A percentile compares a stretch with the other conserved stretches of the same genome.
phyloP scores from a whole-genome alignment of 257 asterid genomes.

The Plantago elongata region DNA sequence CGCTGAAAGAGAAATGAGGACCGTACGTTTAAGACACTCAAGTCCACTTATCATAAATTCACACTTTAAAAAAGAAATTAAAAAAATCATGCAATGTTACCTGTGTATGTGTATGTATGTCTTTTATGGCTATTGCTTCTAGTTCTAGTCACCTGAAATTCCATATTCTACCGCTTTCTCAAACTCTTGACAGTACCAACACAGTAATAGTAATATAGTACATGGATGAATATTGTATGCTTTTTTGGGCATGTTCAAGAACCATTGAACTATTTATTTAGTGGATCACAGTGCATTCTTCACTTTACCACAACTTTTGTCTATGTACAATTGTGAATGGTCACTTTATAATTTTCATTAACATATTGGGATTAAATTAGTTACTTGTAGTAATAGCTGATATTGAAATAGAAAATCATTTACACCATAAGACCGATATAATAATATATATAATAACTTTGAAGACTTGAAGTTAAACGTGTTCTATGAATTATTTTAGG shows the following conservation, averaged over 20 bases:
- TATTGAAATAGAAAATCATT: no score
- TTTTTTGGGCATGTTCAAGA: slow-evolving; percentile 6
- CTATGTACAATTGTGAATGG: background rate
- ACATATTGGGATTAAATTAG: no score
- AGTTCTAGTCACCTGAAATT: background rate
- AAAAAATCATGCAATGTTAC: background rate
- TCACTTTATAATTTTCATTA: background rate
- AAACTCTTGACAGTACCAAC: background rate
- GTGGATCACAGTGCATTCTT: slow-evolving; percentile 19
- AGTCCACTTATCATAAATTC: slow-evolving; percentile 45
- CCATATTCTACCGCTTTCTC: slow-evolving; percentile 7
- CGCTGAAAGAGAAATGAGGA: background rate
- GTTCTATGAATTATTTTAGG: no score
- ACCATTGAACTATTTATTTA: background rate
- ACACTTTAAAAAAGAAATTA: slow-evolving; percentile 9
- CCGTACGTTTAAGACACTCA: slow-evolving; percentile 36
- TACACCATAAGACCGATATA: no score
- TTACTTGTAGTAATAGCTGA: no score
- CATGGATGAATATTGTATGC: background rate
- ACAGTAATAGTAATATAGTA: background rate
- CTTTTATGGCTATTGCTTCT: slow-evolving; percentile 4
- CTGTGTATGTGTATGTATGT: background rate
- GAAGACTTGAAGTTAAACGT: no score
- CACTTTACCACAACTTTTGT: background rate
- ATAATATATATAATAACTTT: no score